These are phyloP conservation scores for Metarhizium guizhouense DNA, from an alignment of 2,329 filamentous ascomycete species.

Conservation along the genomic window DNA sequence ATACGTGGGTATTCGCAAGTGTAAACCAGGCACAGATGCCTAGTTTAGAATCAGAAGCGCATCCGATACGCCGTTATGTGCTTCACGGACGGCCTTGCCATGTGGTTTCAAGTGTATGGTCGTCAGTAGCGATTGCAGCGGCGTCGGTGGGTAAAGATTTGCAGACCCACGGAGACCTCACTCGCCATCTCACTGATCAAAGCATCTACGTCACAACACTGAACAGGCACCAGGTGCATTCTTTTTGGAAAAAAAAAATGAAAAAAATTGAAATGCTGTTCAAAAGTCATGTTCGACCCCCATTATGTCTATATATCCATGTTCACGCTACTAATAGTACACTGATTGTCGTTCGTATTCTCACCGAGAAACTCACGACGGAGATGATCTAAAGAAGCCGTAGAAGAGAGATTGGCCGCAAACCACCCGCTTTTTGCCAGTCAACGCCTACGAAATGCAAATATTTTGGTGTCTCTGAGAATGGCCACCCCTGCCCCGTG, in stretches of 20 bases:
- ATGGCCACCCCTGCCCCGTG: neutral
- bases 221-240: no score
- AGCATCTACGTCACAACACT: no score
- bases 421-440: neutral
- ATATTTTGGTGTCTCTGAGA: neutral
- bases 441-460: constrained; percentile 1
- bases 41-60: no score
- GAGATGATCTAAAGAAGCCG: neutral
- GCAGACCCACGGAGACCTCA: constrained; percentile 1
- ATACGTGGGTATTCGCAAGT: no score
- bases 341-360: neutral
- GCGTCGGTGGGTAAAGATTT: constrained; percentile 18
- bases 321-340: neutral
- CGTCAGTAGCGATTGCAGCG: no score
- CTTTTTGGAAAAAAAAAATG: no score
- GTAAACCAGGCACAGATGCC: no score
- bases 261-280: no score
- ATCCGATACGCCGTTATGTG: no score
- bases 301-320: neutral
- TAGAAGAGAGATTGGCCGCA: neutral
- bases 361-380: neutral
- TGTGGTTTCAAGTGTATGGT: no score
- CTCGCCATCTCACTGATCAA: neutral
- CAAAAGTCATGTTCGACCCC: neutral
- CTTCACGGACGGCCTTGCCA: no score